Base-by-base conservation (phyloP, 495 filamentous ascomycete species). In the Cercophora newfieldiana region DNA sequence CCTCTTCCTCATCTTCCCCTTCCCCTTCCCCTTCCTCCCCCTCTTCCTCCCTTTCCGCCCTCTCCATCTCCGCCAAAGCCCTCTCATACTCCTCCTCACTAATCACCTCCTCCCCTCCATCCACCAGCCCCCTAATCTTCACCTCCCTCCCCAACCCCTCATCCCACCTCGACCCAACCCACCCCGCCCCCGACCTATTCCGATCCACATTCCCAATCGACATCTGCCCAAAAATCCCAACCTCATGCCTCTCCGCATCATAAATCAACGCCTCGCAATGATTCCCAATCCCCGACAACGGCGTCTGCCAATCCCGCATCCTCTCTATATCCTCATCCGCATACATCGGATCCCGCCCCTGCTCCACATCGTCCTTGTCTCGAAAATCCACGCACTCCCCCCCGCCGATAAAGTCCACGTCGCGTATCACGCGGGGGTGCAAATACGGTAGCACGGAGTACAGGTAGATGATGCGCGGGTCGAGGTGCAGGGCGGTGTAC, bases 371-470 rank as follows among this genome's bases (percentile, higher is more conserved):
- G 4, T 57, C 14, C 37, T 60, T 14, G 16, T 19, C 18, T 14
- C 64, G 65, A 55, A 64, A 66, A 58, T 70, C 58, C 50, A 24
- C 25, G 29, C 59, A 67, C 16, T n/a, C 3, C 29, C 60, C 29
- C 24, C 56, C 37, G 18, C 48, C 14, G 31, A 65, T 64, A 26
- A 66, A 66, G 53, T 61, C 48, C 12, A 31, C 7, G 1, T 49
- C 12, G 25, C 68, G 37, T 33, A 72, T 24, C 5, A 4, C 5
- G 5, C 12, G 5, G 30, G 30, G 30, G 30, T 33, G 5, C 5
- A 33, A 5, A 30, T 72, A 72, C 10, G 70, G 72, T 1, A 74
- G 24, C 44, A 70, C 68, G 58, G 53, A 51, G 65, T 70, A 74
- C 6, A 74, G 68, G 61, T 74, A 72, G 47, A 68, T 66, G 59